Evolutionary conservation across 192 early-diverging fungal species (phyloP).

Genomic region (Entophlyctis helioformis): DNA sequence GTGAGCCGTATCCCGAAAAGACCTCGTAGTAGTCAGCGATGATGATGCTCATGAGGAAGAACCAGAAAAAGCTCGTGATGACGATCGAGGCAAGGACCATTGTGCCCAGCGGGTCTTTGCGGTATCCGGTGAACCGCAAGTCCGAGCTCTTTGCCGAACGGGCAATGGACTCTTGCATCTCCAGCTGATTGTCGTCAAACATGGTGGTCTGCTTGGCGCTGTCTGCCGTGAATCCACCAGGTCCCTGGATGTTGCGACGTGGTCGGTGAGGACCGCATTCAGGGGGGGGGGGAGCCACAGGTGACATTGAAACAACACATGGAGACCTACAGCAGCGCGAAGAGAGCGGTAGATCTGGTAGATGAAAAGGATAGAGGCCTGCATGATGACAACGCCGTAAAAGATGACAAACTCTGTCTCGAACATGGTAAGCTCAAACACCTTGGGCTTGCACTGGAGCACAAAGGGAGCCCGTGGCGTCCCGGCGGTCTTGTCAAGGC

Average conservation of each 20-base stretch:
- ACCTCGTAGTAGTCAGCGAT: slow-evolving; percentile 66
- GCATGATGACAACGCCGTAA: too few relatives aligned
- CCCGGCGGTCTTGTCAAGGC: too few relatives aligned
- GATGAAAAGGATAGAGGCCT: too few relatives aligned
- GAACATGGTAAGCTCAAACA: too few relatives aligned
- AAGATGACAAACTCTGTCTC: too few relatives aligned
- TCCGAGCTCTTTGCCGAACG: not conserved
- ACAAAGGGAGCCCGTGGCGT: too few relatives aligned
- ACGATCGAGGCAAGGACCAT: slow-evolving; percentile 31
- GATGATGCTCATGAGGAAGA: slow-evolving; percentile 53
- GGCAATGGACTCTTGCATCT: slow-evolving; percentile 9
- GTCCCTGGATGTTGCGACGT: not conserved
- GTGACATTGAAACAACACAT: too few relatives aligned
- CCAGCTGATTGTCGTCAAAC: not conserved
- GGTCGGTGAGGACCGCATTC: not conserved
- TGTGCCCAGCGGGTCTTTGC: slow-evolving; percentile 37
- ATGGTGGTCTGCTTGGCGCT: not conserved
- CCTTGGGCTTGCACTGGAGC: too few relatives aligned
- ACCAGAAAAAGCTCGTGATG: slow-evolving; percentile 44
- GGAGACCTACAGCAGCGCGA: too few relatives aligned
- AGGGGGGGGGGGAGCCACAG: not conserved
- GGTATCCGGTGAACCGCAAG: slow-evolving; percentile 53
- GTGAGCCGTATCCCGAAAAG: slow-evolving; percentile 32
- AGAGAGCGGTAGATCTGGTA: too few relatives aligned
- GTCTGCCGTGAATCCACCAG: not conserved